phyloP scores from a whole-genome alignment of 164 flowering plant species.

The Berberis vulgaris region DNA sequence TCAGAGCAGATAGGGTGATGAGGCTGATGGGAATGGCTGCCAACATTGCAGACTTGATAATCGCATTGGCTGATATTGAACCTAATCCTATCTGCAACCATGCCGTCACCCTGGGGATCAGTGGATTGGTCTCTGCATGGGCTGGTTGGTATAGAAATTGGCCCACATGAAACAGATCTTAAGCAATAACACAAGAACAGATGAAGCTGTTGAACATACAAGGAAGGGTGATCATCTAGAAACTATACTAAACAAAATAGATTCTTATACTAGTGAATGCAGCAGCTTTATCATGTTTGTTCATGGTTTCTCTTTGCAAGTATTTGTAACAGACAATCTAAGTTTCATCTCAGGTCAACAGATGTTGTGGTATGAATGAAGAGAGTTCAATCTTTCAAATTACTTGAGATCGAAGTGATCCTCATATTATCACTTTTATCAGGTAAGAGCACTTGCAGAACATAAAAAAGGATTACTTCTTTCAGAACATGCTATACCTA shows the following conservation, averaged over 20 bases:
- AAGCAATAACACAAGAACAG: neutral
- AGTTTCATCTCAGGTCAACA: neutral
- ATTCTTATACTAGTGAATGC: neutral
- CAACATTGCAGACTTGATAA: constrained; percentile 74
- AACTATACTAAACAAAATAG: neutral
- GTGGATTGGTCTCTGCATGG: constrained; percentile 97
- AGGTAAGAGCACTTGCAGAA: too few species aligned
- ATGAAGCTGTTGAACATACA: neutral
- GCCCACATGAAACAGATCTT: constrained; percentile 39
- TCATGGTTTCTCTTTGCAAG: neutral
- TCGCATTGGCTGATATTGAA: constrained; percentile 83
- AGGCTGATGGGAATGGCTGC: constrained; percentile 88
- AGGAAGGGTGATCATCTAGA: neutral
- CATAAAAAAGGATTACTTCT: too few species aligned
- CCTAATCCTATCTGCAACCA: constrained; percentile 90
- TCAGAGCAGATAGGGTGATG: constrained; percentile 73
- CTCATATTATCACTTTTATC: too few species aligned
- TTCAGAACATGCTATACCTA: too few species aligned
- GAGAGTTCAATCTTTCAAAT: too few species aligned
- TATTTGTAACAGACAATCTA: neutral
- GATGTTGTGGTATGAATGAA: too few species aligned
- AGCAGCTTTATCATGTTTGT: neutral
- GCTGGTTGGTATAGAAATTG: constrained; percentile 99
- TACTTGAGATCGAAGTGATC: too few species aligned
- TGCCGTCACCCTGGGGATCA: constrained; percentile 76